These are phyloP conservation scores for Cairneyella variabilis DNA, from an alignment of 495 filamentous ascomycete genomes.

Conservation along the genomic window DNA sequence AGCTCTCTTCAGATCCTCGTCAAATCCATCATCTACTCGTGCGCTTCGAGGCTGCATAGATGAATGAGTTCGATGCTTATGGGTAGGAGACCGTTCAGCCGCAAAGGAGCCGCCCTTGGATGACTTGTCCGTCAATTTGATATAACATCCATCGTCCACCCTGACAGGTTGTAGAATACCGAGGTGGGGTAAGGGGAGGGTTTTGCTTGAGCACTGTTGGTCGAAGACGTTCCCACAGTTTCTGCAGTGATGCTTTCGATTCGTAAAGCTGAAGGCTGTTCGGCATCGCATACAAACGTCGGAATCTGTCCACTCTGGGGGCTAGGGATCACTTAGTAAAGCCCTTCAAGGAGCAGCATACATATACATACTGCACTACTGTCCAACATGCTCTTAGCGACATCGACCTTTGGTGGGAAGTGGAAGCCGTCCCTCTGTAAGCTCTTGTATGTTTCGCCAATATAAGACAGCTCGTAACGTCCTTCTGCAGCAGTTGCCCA, in stretches of 20 bases:
- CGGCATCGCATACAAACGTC: slow-evolving; percentile 98
- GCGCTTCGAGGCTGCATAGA: slow-evolving; percentile 87
- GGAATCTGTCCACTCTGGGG: slow-evolving; percentile 95
- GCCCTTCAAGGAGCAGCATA: neutral
- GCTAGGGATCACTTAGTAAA: slow-evolving; percentile 48
- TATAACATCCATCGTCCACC: slow-evolving; percentile 95
- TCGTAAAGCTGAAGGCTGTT: slow-evolving; percentile 93
- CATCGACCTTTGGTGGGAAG: slow-evolving; percentile 83
- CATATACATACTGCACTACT: slow-evolving; percentile 77
- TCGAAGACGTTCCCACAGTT: slow-evolving; percentile 98
- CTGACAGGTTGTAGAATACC: slow-evolving; percentile 88
- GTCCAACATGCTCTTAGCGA: slow-evolving; percentile 93
- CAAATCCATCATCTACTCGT: slow-evolving; percentile 77
- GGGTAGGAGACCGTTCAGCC: slow-evolving; percentile 19
- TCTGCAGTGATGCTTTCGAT: slow-evolving; percentile 95
- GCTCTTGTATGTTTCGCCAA: slow-evolving; percentile 78
- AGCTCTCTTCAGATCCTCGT: slow-evolving; percentile 90
- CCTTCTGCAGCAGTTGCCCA: slow-evolving; percentile 92
- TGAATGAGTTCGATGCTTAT: slow-evolving; percentile 30
- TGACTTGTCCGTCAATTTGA: slow-evolving; percentile 79
- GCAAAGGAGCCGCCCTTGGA: slow-evolving; percentile 29
- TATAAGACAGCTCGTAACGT: slow-evolving; percentile 76
- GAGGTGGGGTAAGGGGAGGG: slow-evolving; percentile 82
- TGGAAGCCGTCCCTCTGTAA: slow-evolving; percentile 80
- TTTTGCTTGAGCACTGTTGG: slow-evolving; percentile 86